Conservation (phyloP, 768 basidiomycete species). For the Russula earlei region DNA sequence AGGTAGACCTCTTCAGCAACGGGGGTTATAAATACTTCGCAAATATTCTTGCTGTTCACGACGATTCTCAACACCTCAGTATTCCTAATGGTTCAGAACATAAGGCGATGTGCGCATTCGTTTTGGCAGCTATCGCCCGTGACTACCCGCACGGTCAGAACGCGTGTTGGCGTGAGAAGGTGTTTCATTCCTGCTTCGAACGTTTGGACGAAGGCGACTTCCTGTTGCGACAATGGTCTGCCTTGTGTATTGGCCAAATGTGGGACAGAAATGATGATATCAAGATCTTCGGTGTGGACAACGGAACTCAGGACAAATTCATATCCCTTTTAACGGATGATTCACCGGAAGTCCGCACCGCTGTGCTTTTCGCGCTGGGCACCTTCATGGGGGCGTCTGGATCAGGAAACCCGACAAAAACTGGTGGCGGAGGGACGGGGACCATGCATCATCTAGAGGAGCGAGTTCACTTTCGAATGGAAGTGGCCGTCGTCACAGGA, state of each 20-base stretch:
- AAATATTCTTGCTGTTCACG: constrained; percentile 57
- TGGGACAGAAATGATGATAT: constrained; percentile 93
- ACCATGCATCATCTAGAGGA: constrained; percentile 69
- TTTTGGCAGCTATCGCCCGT: constrained; percentile 82
- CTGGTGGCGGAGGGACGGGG: constrained; percentile 80
- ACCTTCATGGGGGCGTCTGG: constrained; percentile 90
- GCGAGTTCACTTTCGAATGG: constrained; percentile 75
- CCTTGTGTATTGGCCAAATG: constrained; percentile 87
- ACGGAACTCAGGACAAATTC: constrained; percentile 73
- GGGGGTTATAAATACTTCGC: constrained; percentile 83
- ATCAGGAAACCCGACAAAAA: constrained; percentile 51
- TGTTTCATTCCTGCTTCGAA: constrained; percentile 82
- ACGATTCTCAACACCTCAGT: constrained; percentile 42
- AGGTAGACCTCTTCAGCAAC: constrained; percentile 78
- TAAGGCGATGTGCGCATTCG: constrained; percentile 97
- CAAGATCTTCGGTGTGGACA: constrained; percentile 72
- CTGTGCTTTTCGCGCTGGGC: constrained; percentile 83
- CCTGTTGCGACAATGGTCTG: constrained; percentile 87
- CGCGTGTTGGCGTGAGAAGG: constrained; percentile 70
- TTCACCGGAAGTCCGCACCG: constrained; percentile 87
- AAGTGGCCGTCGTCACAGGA: constrained; percentile 85
- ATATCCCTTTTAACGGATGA: constrained; percentile 74
- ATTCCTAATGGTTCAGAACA: constrained; percentile 95
- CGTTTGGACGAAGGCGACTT: constrained; percentile 86
- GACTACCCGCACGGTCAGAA: constrained; percentile 82